Base-by-base conservation (phyloP, 2,329 filamentous ascomycete genomes). In the Ascochyta viciae-villosae region DNA sequence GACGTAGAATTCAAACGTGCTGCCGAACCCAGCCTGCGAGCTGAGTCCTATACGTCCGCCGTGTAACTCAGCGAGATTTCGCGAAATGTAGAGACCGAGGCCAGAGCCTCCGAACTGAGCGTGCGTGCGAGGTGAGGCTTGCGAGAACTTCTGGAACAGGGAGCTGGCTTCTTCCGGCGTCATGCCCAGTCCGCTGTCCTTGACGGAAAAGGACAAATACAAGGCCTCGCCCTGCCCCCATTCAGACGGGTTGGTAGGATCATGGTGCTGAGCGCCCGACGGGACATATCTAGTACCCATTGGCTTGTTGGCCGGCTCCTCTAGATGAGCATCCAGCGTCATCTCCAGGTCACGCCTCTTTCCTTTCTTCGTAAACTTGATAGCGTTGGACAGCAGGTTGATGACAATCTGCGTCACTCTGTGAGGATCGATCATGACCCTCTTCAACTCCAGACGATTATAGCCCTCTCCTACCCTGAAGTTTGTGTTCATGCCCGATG, bases 401-500 rank as follows among this genome's bases (percentile, higher is more conserved):
- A 74, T 67, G 1, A 72, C 56, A 5, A 74, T 56, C 40, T 70
- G 59, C n/a, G 62, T 33, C 10, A 67, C 51, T 6, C 64, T 53
- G 15, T 50, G 52, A 2, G 61, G 62, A 47, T 61, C 61, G 23
- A 91, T 78, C 61, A 83, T 88, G 29, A 92, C 84, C 78, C 85
- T 77, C 0, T 75, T 76, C 0, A 87, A 77, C 1, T 82, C 76
- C 4, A 57, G n/a, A 15, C 29, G 24, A 15, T 77, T 76, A 65
- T 87, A 89, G n/a, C 47, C 47, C 19, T 62, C 61, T 3, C 12
- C 62, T 23, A 8, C 49, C 3, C 81, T 76, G 63, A 89, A 86
- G 23, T 82, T 81, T 53, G 92, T 81, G 43, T 85, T 77, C 52
- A 92, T 90, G 48, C 87, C 83, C 19, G 19, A 68, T 60, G 12